Conservation (phyloP, 2,329 filamentous ascomycete species). For the Pyricularia pennisetigena region DNA sequence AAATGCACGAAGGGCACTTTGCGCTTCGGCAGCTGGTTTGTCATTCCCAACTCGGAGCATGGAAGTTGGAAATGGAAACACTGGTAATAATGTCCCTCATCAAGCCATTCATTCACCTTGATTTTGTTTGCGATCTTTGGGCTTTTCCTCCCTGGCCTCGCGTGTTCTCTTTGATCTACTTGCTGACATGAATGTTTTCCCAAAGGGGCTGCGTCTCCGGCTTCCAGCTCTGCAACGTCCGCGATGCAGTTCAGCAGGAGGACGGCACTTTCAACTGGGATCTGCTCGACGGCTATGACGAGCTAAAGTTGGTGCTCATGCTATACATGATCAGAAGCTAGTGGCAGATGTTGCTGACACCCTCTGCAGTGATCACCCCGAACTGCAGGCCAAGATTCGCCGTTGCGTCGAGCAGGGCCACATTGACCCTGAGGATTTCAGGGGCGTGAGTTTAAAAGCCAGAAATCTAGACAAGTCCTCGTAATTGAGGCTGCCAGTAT, state of each 20-base stretch:
- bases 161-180: neutral
- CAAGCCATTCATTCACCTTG: neutral
- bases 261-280: constrained; percentile 49
- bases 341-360: neutral
- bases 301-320: constrained; percentile 40
- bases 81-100: constrained; percentile 55
- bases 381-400: constrained; percentile 63
- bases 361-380: constrained; percentile 33
- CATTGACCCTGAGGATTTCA: constrained; percentile 80
- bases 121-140: constrained; percentile 3
- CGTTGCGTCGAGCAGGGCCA: constrained; percentile 67
- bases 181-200: neutral
- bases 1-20: constrained; percentile 77
- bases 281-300: constrained; percentile 71
- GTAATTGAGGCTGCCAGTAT: neutral
- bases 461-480: constrained; percentile 3
- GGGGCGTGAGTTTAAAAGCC: constrained; percentile 52
- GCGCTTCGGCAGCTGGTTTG: constrained; percentile 66
- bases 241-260: constrained; percentile 39
- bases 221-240: constrained; percentile 55
- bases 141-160: neutral
- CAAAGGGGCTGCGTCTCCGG: constrained; percentile 83
- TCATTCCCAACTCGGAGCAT: constrained; percentile 39
- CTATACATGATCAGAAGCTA: neutral
- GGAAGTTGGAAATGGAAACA: constrained; percentile 72